These are phyloP conservation scores for Suillus paluster DNA, from an alignment of 768 basidiomycete species.

Conservation along the genomic window DNA sequence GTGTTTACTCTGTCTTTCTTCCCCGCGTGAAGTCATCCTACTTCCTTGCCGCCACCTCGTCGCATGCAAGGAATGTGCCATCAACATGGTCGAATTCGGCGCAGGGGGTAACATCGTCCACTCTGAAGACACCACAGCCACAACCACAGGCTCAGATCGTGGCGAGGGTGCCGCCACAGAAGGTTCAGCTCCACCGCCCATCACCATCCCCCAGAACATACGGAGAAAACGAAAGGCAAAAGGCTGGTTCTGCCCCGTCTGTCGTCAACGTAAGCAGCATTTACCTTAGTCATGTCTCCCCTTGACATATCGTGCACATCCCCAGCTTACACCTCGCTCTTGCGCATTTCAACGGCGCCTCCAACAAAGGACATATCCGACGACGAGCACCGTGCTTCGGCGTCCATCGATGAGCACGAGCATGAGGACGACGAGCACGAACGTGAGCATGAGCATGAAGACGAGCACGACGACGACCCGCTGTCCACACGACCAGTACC, in stretches of 20 bases:
- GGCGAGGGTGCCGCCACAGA: slow-evolving; percentile 23
- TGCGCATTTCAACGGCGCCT: slow-evolving; percentile 77
- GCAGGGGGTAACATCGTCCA: slow-evolving; percentile 88
- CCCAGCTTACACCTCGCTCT: slow-evolving; percentile 84
- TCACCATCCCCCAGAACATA: slow-evolving; percentile 41
- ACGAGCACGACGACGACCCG: slow-evolving; percentile 15
- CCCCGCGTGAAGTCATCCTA: slow-evolving; percentile 89
- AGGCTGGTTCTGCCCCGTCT: slow-evolving; percentile 97
- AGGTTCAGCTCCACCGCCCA: slow-evolving; percentile 15
- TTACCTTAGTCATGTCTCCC: not conserved
- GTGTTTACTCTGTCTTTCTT: slow-evolving; percentile 89
- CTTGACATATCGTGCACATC: slow-evolving; percentile 1
- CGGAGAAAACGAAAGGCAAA: slow-evolving; percentile 92
- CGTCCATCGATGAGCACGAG: slow-evolving; percentile 32
- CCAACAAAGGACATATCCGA: slow-evolving; percentile 48
- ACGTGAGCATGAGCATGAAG: slow-evolving; percentile 22
- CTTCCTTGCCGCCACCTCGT: slow-evolving; percentile 94
- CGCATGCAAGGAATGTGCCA: slow-evolving; percentile 92
- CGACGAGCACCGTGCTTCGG: slow-evolving; percentile 30
- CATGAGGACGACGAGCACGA: slow-evolving; percentile 20
- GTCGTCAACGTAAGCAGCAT: slow-evolving; percentile 82
- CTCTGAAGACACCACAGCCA: slow-evolving; percentile 40
- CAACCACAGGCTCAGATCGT: slow-evolving; percentile 27
- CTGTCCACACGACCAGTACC: slow-evolving; percentile 13
- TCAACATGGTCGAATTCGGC: slow-evolving; percentile 98